A percentile compares a stretch with the other conserved stretches of the same genome.
Conservation (phyloP, 257 asterid species). For the Capsicum baccatum region DNA sequence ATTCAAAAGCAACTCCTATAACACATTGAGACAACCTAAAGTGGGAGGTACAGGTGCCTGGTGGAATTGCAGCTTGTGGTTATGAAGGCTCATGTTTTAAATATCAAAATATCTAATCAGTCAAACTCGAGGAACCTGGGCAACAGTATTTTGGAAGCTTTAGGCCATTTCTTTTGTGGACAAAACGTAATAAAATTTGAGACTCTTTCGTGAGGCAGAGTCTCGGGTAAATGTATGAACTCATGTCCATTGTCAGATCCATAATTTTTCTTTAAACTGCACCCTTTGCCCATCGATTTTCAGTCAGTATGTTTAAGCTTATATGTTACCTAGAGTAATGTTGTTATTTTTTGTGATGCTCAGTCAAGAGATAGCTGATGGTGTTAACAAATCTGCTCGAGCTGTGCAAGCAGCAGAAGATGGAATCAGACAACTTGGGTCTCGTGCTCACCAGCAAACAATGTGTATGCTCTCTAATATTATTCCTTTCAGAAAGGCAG, state of each 20-base stretch:
- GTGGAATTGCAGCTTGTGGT: background rate
- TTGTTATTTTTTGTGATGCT: conserved; percentile 37
- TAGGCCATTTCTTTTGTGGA: background rate
- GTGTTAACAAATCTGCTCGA: conserved; percentile 87
- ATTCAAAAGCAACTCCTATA: background rate
- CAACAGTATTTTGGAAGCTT: background rate
- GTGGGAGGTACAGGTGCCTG: background rate
- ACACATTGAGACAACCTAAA: background rate
- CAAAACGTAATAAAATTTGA: background rate
- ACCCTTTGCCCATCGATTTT: background rate
- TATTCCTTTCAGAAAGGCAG: background rate
- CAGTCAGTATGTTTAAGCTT: conserved; percentile 10
- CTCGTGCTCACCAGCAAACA: conserved; percentile 78
- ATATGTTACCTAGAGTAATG: conserved; percentile 28
- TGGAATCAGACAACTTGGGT: conserved; percentile 84
- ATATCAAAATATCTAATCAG: background rate
- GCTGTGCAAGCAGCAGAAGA: conserved; percentile 95
- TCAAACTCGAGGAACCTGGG: background rate
- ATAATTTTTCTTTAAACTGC: background rate
- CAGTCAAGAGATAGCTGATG: conserved; percentile 91
- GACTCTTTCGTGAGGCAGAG: background rate
- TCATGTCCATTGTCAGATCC: background rate
- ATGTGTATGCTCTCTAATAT: conserved; percentile 61
- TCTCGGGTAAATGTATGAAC: background rate
- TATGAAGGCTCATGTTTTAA: conserved; percentile 10